Conservation (phyloP, 2,329 filamentous ascomycete genomes). For the Daldinia eschscholtzii region DNA sequence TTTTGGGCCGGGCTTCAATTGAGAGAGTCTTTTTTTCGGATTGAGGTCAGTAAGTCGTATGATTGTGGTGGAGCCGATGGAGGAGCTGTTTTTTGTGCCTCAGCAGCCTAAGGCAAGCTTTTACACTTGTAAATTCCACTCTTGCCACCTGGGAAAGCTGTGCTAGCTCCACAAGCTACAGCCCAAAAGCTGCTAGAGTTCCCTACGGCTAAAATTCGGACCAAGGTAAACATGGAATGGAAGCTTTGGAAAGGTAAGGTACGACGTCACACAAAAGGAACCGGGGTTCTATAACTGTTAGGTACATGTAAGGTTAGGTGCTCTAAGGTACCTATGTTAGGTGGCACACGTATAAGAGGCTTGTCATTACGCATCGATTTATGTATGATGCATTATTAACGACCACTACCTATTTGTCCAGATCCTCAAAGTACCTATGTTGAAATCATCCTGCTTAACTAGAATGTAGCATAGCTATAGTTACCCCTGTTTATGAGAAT, state of each 20-base stretch:
- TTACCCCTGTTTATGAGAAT: too few species aligned
- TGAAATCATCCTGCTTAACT: too few species aligned
- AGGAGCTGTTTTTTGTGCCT: conserved; percentile 35
- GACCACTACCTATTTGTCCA: background rate
- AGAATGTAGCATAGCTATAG: too few species aligned
- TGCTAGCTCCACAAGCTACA: conserved; percentile 23
- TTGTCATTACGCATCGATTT: too few species aligned
- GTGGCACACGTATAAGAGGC: too few species aligned
- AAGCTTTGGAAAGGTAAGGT: background rate
- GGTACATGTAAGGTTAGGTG: too few species aligned
- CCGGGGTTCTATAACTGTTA: background rate
- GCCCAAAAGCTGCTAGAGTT: conserved; percentile 3
- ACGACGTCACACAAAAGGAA: conserved; percentile 33
- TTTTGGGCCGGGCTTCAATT: conserved; percentile 52
- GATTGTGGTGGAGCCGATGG: conserved; percentile 46
- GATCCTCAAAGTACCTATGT: background rate
- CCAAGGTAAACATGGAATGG: conserved; percentile 31
- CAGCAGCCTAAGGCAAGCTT: conserved; percentile 11
- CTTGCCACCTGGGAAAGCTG: conserved; percentile 21
- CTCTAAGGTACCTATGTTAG: too few species aligned
- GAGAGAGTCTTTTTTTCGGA: conserved; percentile 51
- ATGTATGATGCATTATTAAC: background rate
- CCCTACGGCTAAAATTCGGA: conserved; percentile 38
- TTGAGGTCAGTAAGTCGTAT: conserved; percentile 45
- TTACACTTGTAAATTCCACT: conserved; percentile 15